phyloP scores from a whole-genome alignment of 495 filamentous ascomycete genomes.

The Penicillium chermesinum region DNA sequence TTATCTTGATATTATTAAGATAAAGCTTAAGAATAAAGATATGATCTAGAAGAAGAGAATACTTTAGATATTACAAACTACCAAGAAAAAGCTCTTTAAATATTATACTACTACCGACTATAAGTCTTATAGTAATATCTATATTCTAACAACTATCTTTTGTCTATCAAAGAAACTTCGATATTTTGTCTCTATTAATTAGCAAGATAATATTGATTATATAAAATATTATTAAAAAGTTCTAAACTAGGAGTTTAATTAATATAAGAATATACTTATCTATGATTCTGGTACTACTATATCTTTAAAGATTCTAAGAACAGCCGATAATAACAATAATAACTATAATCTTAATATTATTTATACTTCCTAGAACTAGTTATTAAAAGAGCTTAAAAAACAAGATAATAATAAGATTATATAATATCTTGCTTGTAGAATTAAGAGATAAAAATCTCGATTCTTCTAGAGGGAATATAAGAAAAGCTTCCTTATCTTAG shows the following conservation, averaged over 20 bases:
- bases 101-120: not conserved
- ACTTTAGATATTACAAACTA: too few species aligned
- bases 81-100: not conserved
- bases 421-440: too few species aligned
- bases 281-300: too few species aligned
- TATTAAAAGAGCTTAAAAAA: not conserved
- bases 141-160: not conserved
- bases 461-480: too few species aligned
- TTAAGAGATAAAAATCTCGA: too few species aligned
- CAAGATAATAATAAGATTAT: too few species aligned
- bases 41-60: not conserved
- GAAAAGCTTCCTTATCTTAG: too few species aligned
- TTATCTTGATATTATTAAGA: not conserved
- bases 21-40: not conserved
- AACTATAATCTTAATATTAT: not conserved
- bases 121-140: not conserved
- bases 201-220: not conserved
- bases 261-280: too few species aligned
- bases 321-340: not conserved
- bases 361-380: too few species aligned
- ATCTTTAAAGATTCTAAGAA: not conserved
- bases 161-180: not conserved
- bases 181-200: not conserved
- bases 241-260: too few species aligned
- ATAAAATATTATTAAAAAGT: too few species aligned